phyloP scores from a whole-genome alignment of 257 asterid genomes.

The Solanum verrucosum region DNA sequence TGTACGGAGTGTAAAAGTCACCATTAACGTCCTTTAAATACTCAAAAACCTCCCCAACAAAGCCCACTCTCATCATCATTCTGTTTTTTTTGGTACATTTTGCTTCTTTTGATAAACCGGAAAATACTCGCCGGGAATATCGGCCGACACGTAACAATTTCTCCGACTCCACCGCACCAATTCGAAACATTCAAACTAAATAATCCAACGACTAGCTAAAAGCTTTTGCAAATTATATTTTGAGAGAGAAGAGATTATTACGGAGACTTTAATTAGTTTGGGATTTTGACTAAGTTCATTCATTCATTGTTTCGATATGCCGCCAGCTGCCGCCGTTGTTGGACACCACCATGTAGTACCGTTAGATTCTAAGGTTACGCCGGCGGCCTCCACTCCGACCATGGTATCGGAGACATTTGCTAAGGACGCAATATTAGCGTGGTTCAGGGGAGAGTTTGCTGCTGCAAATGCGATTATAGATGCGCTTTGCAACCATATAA shows the following conservation, averaged over 20 bases:
- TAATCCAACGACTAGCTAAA: background rate
- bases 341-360: conserved; percentile 45
- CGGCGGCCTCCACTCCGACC: conserved; percentile 17
- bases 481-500: conserved; percentile 67
- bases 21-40: background rate
- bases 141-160: conserved; percentile 6
- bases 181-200: background rate
- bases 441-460: conserved; percentile 94
- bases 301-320: conserved; percentile 31
- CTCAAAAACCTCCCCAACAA: background rate
- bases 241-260: background rate
- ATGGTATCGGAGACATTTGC: conserved; percentile 53
- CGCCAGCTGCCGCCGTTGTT: conserved; percentile 63
- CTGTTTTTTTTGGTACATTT: background rate
- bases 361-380: background rate
- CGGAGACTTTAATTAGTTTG: background rate
- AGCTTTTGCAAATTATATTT: background rate
- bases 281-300: conserved; percentile 8
- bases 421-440: conserved; percentile 79
- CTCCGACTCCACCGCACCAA: background rate
- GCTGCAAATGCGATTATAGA: conserved; percentile 98
- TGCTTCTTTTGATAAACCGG: background rate
- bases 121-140: background rate
- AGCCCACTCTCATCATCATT: background rate
- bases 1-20: background rate